These are phyloP conservation scores for Colletotrichum sp. DNA, from an alignment of 2,329 filamentous ascomycete species.

Conservation along the genomic window DNA sequence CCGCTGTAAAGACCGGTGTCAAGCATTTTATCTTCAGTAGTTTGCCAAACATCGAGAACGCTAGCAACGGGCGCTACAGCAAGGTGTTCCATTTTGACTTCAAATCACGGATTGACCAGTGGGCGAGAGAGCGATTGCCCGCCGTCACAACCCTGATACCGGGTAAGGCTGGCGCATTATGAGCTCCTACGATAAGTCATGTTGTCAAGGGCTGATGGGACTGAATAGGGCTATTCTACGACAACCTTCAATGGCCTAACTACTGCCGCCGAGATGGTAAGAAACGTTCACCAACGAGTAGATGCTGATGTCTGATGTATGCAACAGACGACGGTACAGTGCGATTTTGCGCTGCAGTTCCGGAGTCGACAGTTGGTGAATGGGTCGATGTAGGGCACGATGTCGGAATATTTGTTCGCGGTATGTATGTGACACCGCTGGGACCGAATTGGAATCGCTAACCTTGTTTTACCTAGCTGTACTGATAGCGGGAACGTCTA, in stretches of 20 bases:
- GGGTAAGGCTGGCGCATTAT: not conserved
- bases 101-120: not conserved
- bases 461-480: not conserved
- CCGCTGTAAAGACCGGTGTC: not conserved
- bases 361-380: not conserved
- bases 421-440: not conserved
- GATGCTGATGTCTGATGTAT: not conserved
- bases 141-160: not conserved
- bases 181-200: too few species aligned
- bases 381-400: not conserved
- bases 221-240: not conserved
- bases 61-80: not conserved
- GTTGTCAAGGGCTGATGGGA: not conserved
- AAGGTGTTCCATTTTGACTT: not conserved
- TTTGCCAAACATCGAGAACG: not conserved
- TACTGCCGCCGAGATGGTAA: not conserved
- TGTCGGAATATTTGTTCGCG: not conserved
- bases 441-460: not conserved
- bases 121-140: not conserved
- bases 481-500: not conserved
- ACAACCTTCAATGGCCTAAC: not conserved
- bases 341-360: not conserved
- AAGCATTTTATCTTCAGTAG: conserved; percentile 6
- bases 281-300: not conserved
- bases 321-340: not conserved